Evolutionary conservation across 148 eudicot species (phyloP).

Genomic region (Rhododendron mucronatum): DNA sequence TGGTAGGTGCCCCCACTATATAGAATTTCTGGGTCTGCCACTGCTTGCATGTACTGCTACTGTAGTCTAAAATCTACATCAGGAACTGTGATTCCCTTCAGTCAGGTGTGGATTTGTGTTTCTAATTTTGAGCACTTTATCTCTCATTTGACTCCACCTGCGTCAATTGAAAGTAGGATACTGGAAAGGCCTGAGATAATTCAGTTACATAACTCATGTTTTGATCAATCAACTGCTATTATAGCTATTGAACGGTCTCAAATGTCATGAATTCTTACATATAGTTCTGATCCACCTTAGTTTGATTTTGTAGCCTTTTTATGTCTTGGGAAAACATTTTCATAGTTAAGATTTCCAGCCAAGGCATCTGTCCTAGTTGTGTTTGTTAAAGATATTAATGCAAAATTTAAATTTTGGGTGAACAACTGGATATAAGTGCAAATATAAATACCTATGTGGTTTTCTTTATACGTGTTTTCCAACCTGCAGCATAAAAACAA

Average conservation of each 20-base stretch:
- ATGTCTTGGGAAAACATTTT: neutral
- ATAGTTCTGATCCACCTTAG: neutral
- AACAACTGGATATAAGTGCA: neutral
- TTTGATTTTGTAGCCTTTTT: neutral
- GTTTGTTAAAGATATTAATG: neutral
- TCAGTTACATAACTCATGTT: neutral
- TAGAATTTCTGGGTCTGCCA: too few relatives aligned
- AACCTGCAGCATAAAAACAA: conserved; percentile 65
- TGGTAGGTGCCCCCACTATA: too few relatives aligned
- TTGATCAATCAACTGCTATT: neutral
- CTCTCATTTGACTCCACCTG: neutral
- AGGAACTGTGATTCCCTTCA: neutral
- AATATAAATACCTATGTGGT: neutral
- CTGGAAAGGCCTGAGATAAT: neutral
- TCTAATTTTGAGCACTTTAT: neutral
- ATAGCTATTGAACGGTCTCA: neutral
- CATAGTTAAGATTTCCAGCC: neutral
- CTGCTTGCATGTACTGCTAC: neutral
- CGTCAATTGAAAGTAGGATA: neutral
- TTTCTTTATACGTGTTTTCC: neutral
- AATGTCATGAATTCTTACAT: neutral
- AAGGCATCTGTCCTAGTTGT: neutral
- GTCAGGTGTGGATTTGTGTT: neutral
- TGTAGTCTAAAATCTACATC: neutral
- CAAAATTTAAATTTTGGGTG: neutral